Evolutionary conservation across 179 eudicot species (phyloP).

Genomic region (Corrigiola litoralis): DNA sequence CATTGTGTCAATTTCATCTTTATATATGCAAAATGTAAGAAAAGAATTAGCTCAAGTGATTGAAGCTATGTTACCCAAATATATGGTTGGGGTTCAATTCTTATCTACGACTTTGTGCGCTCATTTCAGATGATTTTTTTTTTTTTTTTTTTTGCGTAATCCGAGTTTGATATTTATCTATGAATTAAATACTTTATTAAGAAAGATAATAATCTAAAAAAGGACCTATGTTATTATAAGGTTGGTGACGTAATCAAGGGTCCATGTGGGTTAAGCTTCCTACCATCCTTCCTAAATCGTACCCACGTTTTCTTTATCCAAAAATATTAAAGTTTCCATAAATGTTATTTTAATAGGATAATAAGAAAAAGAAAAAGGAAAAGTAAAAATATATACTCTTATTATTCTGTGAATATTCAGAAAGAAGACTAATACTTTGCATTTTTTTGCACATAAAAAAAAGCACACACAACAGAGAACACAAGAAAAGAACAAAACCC

Average conservation of each 20-base stretch:
- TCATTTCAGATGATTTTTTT: no score
- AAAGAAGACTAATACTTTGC: conserved; percentile 3
- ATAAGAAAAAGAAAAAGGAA: not conserved
- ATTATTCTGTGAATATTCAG: conserved; percentile 20
- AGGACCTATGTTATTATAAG: not conserved
- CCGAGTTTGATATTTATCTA: no score
- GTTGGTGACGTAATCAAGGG: conserved; percentile 22
- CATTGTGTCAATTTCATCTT: no score
- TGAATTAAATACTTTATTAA: not conserved
- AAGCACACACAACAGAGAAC: not conserved
- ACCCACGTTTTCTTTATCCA: conserved; percentile 33
- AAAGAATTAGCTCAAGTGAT: no score
- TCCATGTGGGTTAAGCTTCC: conserved; percentile 7
- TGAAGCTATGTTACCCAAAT: no score
- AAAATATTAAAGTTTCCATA: not conserved
- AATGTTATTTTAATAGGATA: not conserved
- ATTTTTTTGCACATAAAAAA: conserved; percentile 2
- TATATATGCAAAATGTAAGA: no score
- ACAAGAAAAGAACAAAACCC: conserved; percentile 30
- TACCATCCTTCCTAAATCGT: conserved; percentile 21
- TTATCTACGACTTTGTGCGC: no score
- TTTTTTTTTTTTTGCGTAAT: no score
- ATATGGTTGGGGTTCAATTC: no score
- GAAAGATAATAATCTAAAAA: not conserved
- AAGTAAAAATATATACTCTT: not conserved